Percentiles rank a stretch among this genome's conserved stretches.
Evolutionary conservation across 2,329 filamentous ascomycete genomes (phyloP).

Genomic region (Chaetomium sp.): DNA sequence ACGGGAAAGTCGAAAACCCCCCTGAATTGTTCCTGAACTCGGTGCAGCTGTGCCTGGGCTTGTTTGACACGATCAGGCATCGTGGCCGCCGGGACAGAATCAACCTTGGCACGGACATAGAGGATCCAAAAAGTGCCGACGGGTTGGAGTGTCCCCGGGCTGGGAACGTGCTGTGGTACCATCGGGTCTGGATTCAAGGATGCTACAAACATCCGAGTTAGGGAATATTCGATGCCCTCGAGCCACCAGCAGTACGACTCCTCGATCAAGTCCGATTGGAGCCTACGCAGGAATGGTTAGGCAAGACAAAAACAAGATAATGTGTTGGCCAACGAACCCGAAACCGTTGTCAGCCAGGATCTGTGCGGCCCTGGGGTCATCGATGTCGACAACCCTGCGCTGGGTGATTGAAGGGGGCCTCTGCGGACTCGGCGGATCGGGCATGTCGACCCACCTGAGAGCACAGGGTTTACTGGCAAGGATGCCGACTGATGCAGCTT

Average conservation of each 20-base stretch:
- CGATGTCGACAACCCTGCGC: conserved; percentile 59
- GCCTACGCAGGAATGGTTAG: conserved; percentile 41
- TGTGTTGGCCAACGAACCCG: conserved; percentile 44
- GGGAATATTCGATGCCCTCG: conserved; percentile 57
- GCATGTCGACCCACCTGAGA: conserved; percentile 62
- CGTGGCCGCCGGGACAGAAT: conserved; percentile 49
- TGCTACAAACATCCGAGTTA: conserved; percentile 46
- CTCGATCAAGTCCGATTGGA: conserved; percentile 56
- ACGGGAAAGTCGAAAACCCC: conserved; percentile 56
- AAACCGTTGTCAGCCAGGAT: conserved; percentile 57
- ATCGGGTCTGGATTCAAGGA: conserved; percentile 34
- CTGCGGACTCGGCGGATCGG: conserved; percentile 56
- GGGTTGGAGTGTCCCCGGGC: conserved; percentile 50
- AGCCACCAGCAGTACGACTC: conserved; percentile 57
- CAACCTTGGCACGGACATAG: conserved; percentile 53
- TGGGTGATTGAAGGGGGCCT: conserved; percentile 48
- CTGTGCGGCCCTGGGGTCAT: conserved; percentile 51
- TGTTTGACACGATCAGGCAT: conserved; percentile 56
- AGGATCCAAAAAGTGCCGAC: conserved; percentile 59
- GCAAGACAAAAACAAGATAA: not conserved
- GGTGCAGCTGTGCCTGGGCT: conserved; percentile 54
- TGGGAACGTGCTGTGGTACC: conserved; percentile 39
- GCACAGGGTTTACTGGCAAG: conserved; percentile 45
- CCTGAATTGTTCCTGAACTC: conserved; percentile 50
- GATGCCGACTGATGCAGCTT: conserved; percentile 31